Evolutionary conservation across 495 filamentous ascomycete species (phyloP).

Genomic region (Aspergillus baeticus): DNA sequence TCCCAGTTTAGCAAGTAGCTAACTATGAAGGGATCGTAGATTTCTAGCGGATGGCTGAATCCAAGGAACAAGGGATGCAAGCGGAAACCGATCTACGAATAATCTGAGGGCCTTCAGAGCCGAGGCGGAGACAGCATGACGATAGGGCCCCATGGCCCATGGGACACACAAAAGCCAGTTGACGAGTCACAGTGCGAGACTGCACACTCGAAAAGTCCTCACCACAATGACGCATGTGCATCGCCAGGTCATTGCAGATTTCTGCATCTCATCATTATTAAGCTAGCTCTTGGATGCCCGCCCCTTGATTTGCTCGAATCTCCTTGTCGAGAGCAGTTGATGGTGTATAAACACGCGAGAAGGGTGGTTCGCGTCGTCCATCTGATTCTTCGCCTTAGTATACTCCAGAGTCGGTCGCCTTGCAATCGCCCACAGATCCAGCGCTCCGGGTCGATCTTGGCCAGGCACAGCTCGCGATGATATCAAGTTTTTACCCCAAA

Average conservation of each 20-base stretch:
- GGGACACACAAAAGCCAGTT: conserved; percentile 22
- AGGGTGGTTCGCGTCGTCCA: too few relatives aligned
- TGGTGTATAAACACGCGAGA: too few relatives aligned
- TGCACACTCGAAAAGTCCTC: conserved; percentile 20
- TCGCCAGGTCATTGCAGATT: conserved; percentile 36
- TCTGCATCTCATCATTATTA: conserved; percentile 17
- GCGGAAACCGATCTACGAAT: conserved; percentile 27
- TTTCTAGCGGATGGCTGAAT: conserved; percentile 8
- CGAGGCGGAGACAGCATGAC: conserved; percentile 25
- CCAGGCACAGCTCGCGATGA: conserved; percentile 1
- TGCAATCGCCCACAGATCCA: not conserved
- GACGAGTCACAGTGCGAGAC: conserved; percentile 40
- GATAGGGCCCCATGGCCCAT: conserved; percentile 27
- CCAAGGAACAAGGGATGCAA: conserved; percentile 24
- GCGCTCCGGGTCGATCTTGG: conserved; percentile 3
- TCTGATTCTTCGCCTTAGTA: too few relatives aligned
- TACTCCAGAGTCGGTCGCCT: not conserved
- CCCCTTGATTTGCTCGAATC: not conserved
- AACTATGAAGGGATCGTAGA: not conserved
- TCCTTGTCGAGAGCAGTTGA: not conserved
- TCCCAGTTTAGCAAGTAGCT: not conserved
- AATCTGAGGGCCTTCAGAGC: conserved; percentile 11
- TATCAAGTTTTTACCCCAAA: not conserved
- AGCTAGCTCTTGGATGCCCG: conserved; percentile 2
- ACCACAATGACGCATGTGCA: conserved; percentile 17